These are phyloP conservation scores for Pythium utonaiense DNA, from an alignment of 352 stramenopile genomes.

Conservation along the genomic window DNA sequence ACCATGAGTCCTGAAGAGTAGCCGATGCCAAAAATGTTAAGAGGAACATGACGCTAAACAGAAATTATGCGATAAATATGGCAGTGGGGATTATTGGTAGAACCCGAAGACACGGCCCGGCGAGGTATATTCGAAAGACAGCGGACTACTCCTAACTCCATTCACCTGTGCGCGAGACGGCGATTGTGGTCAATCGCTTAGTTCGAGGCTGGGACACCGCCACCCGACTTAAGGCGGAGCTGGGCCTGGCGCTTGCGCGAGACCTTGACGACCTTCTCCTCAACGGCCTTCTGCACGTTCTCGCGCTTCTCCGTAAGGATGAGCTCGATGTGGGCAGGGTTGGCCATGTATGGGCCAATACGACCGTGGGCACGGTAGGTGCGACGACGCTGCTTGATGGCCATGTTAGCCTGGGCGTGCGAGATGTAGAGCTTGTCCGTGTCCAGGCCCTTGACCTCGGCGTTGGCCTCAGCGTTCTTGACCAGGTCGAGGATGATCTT, in stretches of 20 bases:
- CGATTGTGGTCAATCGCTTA: conserved; percentile 34
- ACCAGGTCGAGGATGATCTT: conserved; percentile 98
- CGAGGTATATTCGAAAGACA: conserved; percentile 76
- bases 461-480: conserved; percentile 99
- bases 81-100: conserved; percentile 27
- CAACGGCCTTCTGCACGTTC: conserved; percentile 90
- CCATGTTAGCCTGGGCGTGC: conserved; percentile 97
- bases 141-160: conserved; percentile 21
- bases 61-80: conserved; percentile 2
- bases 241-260: conserved; percentile 87
- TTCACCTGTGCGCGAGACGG: conserved; percentile 5
- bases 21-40: too few relatives aligned
- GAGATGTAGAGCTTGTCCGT: conserved; percentile 95
- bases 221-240: conserved; percentile 87
- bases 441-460: conserved; percentile 97
- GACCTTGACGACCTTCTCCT: conserved; percentile 88
- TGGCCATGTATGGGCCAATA: conserved; percentile 98
- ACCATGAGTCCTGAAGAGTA: conserved; percentile 19
- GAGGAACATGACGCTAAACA: too few relatives aligned
- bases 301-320: conserved; percentile 96
- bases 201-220: conserved; percentile 72
- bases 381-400: conserved; percentile 97
- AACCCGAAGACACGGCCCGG: conserved; percentile 65
- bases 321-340: conserved; percentile 99
- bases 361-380: conserved; percentile 98